Evolutionary conservation across 2,329 filamentous ascomycete genomes (phyloP), one percentile per base, ranked within the genome.

Genomic region (Teratosphaeria zuluensis): DNA sequence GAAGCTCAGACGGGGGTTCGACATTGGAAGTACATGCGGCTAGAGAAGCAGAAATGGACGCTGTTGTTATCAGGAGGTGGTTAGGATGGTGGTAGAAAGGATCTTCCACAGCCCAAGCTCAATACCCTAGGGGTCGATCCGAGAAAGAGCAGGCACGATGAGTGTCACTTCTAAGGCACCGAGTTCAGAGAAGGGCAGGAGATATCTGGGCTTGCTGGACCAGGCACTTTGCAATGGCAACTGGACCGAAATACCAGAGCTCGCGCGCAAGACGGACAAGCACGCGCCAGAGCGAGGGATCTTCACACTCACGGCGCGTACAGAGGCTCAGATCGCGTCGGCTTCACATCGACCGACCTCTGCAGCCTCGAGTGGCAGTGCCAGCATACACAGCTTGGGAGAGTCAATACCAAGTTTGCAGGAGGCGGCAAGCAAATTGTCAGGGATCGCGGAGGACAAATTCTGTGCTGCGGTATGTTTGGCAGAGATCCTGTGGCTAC

Each of bases 251-350:
- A 82, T 97, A 32, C 89, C 90, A 30, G 92, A 97, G 76, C 82
- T 95, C 63, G 86, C 94, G 68, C 85, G 92, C 72, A 99, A 99
- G 76, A 83, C 97, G 69, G 88, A 88, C 70, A 97, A 99, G 75
- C 92, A 99, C 81, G 89, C 91, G 67, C 87, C 91, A 48, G 84
- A 89, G 61, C 56, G 53, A 61, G 38, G 14, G 78, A 76, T 75
- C 68, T 74, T 80, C 62, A 76, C 76, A 14, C 69, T 77, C 58
- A 77, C 76, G 52, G 77, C 77, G 46, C 73, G 76, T 32, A 72
- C 76, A 28, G 77, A 80, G 66, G 73, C 75, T 7, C 73, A 77
- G 56, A 73, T 78, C 63, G 74, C 74, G n/a, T 66, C 70, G n/a
- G 73, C 76, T 51, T 75, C 70, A 55, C 73, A 76, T 58, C 70